Conservation (phyloP, 2,329 filamentous ascomycete species). For the Coniochaeta prunicola region DNA sequence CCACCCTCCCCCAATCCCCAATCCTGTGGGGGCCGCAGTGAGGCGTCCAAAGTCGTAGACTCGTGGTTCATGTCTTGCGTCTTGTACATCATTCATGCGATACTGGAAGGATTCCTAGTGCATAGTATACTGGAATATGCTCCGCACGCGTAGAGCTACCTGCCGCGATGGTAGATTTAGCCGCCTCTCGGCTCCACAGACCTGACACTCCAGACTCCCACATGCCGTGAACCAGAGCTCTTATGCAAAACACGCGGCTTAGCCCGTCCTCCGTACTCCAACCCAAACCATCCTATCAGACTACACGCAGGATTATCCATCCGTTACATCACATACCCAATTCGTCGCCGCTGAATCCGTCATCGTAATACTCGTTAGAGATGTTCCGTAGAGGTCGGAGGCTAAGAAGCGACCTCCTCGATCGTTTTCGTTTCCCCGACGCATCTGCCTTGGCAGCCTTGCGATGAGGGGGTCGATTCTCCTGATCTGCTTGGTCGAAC, state of each 20-base stretch:
- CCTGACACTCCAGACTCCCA: neutral
- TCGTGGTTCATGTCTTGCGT: neutral
- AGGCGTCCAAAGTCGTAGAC: neutral
- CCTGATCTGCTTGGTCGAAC: neutral
- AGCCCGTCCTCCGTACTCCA: neutral
- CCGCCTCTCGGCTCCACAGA: constrained; percentile 1
- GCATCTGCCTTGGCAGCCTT: neutral
- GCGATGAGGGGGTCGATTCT: neutral
- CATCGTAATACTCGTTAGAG: neutral
- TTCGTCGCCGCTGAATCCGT: neutral
- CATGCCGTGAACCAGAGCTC: neutral
- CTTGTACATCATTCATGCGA: neutral
- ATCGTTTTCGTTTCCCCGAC: neutral
- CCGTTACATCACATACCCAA: neutral
- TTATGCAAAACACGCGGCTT: neutral
- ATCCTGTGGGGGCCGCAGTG: neutral
- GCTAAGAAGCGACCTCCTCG: neutral
- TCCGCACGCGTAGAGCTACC: neutral
- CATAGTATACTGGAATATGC: neutral
- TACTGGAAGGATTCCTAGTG: neutral
- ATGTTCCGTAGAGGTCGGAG: neutral
- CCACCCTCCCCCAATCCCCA: neutral
- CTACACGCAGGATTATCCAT: neutral
- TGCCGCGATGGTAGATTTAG: neutral
- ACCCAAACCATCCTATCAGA: neutral